phyloP scores from a whole-genome alignment of 371 early-diverging fungal genomes.

The Rhizomucor miehei region DNA sequence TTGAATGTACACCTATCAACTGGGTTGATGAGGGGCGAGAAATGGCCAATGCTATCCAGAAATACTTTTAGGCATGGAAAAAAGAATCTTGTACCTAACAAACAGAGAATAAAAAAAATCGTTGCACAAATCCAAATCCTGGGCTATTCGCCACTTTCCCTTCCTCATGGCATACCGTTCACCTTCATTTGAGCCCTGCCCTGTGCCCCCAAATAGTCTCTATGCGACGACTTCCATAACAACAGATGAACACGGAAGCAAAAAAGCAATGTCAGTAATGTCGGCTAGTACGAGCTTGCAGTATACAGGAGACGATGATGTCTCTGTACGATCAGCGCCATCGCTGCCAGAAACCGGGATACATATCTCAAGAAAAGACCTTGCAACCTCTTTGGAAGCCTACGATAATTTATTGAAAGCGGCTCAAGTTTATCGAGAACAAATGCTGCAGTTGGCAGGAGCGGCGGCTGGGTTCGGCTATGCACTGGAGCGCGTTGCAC shows the following conservation, averaged over 20 bases:
- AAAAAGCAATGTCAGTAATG: slow-evolving; percentile 22
- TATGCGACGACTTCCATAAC: slow-evolving; percentile 8
- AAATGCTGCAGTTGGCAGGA: slow-evolving; percentile 42
- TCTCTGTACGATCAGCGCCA: slow-evolving; percentile 21
- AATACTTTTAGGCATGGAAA: background rate
- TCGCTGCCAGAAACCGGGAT: slow-evolving; percentile 11
- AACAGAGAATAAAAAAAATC: background rate
- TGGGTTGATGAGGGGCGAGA: slow-evolving; percentile 57
- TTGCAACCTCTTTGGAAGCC: slow-evolving; percentile 22
- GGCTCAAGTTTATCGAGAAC: slow-evolving; percentile 47
- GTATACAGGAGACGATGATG: slow-evolving; percentile 17
- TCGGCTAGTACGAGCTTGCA: slow-evolving; percentile 20
- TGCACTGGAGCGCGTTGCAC: slow-evolving; percentile 48
- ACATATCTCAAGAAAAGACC: slow-evolving; percentile 27
- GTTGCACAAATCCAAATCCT: too few species aligned
- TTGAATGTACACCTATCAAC: slow-evolving; percentile 55
- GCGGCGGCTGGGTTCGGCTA: slow-evolving; percentile 52
- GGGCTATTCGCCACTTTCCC: too few species aligned
- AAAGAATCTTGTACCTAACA: background rate
- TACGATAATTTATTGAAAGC: slow-evolving; percentile 31
- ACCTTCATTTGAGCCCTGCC: too few species aligned
- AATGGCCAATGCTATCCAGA: slow-evolving; percentile 47
- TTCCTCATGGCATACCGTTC: too few species aligned
- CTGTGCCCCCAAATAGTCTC: slow-evolving; percentile 6
- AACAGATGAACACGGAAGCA: background rate